Evolutionary conservation across 495 filamentous ascomycete genomes (phyloP).

Genomic region (Chaetomium cochliodes): DNA sequence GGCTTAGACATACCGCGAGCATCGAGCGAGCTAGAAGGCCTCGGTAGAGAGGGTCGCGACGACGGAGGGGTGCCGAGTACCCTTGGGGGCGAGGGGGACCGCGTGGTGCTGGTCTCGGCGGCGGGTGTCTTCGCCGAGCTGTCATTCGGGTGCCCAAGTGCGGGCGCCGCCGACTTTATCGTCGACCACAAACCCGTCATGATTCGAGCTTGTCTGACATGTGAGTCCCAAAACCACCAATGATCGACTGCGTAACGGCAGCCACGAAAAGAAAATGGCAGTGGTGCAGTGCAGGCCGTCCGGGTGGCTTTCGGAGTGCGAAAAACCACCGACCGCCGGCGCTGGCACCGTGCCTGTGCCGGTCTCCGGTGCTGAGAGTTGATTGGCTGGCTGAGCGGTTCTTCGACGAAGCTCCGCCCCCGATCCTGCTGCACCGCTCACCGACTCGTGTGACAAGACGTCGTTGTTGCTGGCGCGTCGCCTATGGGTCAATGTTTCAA

Average conservation of each 20-base stretch:
- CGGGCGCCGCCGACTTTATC: conserved; percentile 26
- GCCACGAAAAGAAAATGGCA: not conserved
- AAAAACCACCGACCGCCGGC: conserved; percentile 13
- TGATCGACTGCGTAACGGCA: conserved; percentile 8
- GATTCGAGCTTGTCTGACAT: conserved; percentile 8
- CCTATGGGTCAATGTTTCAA: no score
- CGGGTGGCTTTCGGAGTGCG: conserved; percentile 8
- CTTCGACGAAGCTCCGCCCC: not conserved
- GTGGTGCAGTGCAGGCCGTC: not conserved
- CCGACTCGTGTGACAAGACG: not conserved
- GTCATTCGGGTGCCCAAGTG: not conserved
- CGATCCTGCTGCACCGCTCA: not conserved
- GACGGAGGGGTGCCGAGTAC: conserved; percentile 15
- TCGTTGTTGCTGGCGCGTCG: no score
- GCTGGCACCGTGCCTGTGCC: not conserved
- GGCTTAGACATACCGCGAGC: conserved; percentile 26
- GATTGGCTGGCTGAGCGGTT: not conserved
- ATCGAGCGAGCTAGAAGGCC: conserved; percentile 22
- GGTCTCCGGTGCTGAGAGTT: not conserved
- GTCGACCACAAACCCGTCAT: conserved; percentile 32
- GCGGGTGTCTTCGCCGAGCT: not conserved
- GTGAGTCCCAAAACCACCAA: not conserved
- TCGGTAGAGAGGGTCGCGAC: conserved; percentile 21
- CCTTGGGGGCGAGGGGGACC: conserved; percentile 6
- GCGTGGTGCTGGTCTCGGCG: not conserved